A percentile compares a stretch with the other conserved stretches of the same genome.
Evolutionary conservation across 2,329 filamentous ascomycete species (phyloP).

Genomic region (Colletotrichum kahawae): DNA sequence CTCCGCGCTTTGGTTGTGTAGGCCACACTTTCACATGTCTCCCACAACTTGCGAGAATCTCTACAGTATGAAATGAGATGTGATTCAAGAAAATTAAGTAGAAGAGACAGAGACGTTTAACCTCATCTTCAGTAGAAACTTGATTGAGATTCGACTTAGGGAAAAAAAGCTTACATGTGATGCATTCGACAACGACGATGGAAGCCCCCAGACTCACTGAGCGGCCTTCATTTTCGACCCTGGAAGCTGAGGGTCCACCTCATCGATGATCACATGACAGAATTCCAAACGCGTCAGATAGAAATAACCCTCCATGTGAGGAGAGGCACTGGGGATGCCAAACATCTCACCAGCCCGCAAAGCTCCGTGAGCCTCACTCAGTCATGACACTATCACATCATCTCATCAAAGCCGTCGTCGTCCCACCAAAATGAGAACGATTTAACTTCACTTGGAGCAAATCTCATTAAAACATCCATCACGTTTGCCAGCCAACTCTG

Average conservation of each 20-base stretch:
- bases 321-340: background rate
- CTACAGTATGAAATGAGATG: background rate
- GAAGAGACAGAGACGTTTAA: background rate
- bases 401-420: background rate
- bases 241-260: too few relatives aligned
- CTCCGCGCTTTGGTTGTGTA: background rate
- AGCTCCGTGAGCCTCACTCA: background rate
- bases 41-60: background rate
- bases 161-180: background rate
- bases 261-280: too few relatives aligned
- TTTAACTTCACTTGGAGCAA: background rate
- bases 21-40: background rate
- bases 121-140: background rate
- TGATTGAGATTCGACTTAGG: background rate
- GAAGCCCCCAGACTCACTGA: rapidly evolving
- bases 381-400: background rate
- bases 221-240: background rate
- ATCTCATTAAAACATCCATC: background rate
- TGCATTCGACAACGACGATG: background rate
- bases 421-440: background rate
- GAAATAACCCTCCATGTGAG: background rate
- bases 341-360: background rate
- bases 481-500: background rate
- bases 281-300: background rate
- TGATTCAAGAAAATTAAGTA: background rate